Evolutionary conservation across 768 basidiomycete genomes (phyloP).

Genomic region (Lanmaoa pseudosensibilis): DNA sequence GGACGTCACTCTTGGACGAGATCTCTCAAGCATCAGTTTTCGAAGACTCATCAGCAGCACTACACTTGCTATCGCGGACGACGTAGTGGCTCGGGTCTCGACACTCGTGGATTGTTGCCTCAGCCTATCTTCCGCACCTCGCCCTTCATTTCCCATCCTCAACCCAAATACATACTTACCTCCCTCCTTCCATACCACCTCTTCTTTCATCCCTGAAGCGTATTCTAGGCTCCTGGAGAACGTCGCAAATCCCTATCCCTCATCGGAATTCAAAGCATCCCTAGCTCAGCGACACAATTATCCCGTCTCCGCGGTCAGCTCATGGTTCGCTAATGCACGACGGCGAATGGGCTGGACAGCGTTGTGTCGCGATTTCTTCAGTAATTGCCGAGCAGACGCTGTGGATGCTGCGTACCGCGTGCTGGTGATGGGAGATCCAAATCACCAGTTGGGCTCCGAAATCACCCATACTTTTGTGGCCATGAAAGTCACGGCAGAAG

Average conservation of each 20-base stretch:
- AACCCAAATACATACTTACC: neutral
- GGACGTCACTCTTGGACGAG: neutral
- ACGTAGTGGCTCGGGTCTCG: neutral
- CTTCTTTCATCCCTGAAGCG: constrained; percentile 17
- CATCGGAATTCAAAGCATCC: constrained; percentile 21
- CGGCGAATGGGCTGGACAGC: constrained; percentile 53
- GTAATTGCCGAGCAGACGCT: constrained; percentile 21
- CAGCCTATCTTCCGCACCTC: neutral
- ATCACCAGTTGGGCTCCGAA: neutral
- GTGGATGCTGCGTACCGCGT: constrained; percentile 28
- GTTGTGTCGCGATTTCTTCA: constrained; percentile 31
- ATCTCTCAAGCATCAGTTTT: neutral
- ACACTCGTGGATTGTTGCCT: neutral
- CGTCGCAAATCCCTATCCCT: constrained; percentile 53
- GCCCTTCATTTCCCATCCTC: neutral
- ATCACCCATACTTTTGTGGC: constrained; percentile 26
- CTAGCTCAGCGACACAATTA: constrained; percentile 30
- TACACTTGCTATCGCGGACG: neutral
- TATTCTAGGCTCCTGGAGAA: constrained; percentile 47
- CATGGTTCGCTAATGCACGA: constrained; percentile 48
- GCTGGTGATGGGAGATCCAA: constrained; percentile 17
- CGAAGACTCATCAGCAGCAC: neutral
- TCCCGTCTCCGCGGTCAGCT: constrained; percentile 34
- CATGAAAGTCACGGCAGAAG: constrained; percentile 30
- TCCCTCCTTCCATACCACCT: neutral